Base-by-base conservation (phyloP, 768 basidiomycete species). In the Hysterangium stoloniferum region DNA sequence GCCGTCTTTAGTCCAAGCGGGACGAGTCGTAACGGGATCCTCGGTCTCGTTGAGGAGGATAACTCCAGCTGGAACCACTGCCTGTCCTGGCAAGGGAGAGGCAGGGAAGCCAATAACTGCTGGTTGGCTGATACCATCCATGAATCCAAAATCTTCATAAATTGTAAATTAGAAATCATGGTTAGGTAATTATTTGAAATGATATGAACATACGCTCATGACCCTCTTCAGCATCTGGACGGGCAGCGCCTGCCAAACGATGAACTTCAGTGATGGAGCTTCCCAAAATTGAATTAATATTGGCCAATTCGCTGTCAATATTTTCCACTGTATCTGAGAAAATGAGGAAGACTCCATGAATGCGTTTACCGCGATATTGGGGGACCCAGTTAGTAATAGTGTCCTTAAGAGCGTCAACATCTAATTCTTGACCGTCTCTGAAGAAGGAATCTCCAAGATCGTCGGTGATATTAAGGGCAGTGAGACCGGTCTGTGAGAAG, bases 191-290 rank as follows among this genome's bases (percentile, higher is more conserved):
- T 35, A 61, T 40, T 20, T 41, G 32, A 20, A 20, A n/a, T 27
- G 32, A 55, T 7, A 47, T 15, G 31, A 35, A 61, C 57, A 58
- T 41, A 41, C 40, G 62, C 45, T 64, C 62, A 41, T 64, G 62
- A 7, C 61, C 61, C 13, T 57, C 56, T 54, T 60, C 53, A 2
- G 37, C 36, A 4, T 52, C 56, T 6, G 62, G 62, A 9, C 62
- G 60, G 28, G 65, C 59, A 32, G 69, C 58, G 66, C 51, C 75
- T 70, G 31, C 56, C 38, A 56, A 71, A 58, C 51, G 58, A 58
- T 54, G 56, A 8, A 76, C 58, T 53, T 72, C 67, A 25, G 63
- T 62, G 53, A 77, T 66, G 7, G 73, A 71, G 3, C 65, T 51
- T 9, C 66, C 69, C 45, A 77, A 71, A 19, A 69, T 59, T 12